These are phyloP conservation scores for Gillenia trifoliata DNA, from an alignment of 306 rosid genomes.

Conservation along the genomic window DNA sequence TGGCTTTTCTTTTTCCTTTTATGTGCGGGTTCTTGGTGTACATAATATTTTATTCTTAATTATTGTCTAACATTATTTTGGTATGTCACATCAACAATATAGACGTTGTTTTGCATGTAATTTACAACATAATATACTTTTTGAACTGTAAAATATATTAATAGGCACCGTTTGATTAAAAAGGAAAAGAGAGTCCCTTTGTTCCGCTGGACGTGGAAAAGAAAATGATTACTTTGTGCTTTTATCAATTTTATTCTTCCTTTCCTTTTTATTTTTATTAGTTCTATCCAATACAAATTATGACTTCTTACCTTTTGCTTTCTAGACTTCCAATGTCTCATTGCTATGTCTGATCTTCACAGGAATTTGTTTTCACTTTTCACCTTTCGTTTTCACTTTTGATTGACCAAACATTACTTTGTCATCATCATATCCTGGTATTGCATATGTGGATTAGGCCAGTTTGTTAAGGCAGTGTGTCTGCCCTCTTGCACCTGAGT, in stretches of 20 bases:
- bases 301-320: not conserved
- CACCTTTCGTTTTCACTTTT: not conserved
- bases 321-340: not conserved
- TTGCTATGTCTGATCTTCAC: not conserved
- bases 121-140: not conserved
- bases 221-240: constrained; percentile 34
- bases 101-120: not conserved
- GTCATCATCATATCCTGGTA: not conserved
- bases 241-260: constrained; percentile 32
- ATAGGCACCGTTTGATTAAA: not conserved
- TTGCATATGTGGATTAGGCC: too few relatives aligned
- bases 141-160: not conserved
- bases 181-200: constrained; percentile 13
- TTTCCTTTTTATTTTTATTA: constrained; percentile 3
- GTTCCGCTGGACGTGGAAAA: constrained; percentile 31
- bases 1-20: not conserved
- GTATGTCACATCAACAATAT: not conserved
- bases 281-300: not conserved
- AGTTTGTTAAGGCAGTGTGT: too few relatives aligned
- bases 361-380: not conserved
- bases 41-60: not conserved
- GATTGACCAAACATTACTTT: not conserved
- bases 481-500: too few relatives aligned
- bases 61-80: not conserved
- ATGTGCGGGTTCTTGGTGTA: constrained; percentile 6